These are phyloP conservation scores for Termitomyces sp. DNA, from an alignment of 768 basidiomycete species.

Conservation along the genomic window DNA sequence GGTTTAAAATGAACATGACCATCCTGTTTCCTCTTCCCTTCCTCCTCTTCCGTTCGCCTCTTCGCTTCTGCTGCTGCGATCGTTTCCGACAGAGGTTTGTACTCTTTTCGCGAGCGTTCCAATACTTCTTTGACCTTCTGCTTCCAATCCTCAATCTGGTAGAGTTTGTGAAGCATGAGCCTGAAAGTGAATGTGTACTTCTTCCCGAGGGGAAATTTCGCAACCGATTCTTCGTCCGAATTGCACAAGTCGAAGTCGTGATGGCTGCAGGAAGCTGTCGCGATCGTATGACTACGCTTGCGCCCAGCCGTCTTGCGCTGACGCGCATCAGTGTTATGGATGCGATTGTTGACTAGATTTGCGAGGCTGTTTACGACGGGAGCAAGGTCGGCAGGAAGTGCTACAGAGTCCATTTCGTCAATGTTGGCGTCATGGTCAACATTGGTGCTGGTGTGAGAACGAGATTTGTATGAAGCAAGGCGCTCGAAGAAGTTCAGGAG, in stretches of 20 bases:
- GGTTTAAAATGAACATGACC: constrained; percentile 22
- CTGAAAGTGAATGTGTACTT: constrained; percentile 59
- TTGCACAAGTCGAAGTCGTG: constrained; percentile 14
- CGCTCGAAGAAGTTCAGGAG: constrained; percentile 51
- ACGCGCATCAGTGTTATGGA: background rate
- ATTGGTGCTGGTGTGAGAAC: constrained; percentile 21
- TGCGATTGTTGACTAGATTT: constrained; percentile 15
- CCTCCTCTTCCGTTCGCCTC: background rate
- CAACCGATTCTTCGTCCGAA: constrained; percentile 22
- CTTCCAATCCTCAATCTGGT: constrained; percentile 54
- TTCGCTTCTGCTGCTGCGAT: constrained; percentile 12
- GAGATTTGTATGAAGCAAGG: constrained; percentile 39
- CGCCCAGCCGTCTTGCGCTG: constrained; percentile 5
- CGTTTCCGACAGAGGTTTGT: constrained; percentile 46
- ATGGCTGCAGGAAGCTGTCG: constrained; percentile 7
- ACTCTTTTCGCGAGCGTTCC: constrained; percentile 47
- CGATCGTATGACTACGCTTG: constrained; percentile 21
- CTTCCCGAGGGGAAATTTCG: constrained; percentile 38
- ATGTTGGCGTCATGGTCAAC: constrained; percentile 19
- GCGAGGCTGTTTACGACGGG: constrained; percentile 28
- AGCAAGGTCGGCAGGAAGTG: constrained; percentile 31
- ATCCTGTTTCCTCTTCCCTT: constrained; percentile 6
- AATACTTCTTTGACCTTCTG: constrained; percentile 47
- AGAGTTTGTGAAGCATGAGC: constrained; percentile 62
- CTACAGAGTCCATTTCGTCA: constrained; percentile 14